Evolutionary conservation across 192 early-diverging fungal species (phyloP).

Genomic region (Gryganskiella cystojenkinii): DNA sequence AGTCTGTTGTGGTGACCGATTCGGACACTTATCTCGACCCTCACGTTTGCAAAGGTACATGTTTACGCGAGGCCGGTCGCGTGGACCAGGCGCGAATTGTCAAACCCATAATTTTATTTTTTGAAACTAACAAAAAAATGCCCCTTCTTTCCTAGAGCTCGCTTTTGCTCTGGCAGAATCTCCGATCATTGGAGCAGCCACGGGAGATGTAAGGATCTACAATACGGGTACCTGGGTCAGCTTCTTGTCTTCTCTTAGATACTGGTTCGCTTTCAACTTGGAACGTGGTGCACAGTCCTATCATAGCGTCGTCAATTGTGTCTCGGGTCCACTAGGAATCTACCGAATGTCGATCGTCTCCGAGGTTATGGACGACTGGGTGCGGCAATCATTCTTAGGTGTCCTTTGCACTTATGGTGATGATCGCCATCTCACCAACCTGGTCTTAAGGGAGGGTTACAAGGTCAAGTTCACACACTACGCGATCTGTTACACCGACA

Average conservation of each 20-base stretch:
- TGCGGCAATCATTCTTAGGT: conserved; percentile 64
- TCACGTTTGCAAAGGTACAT: conserved; percentile 46
- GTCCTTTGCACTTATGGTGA: conserved; percentile 73
- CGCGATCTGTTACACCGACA: conserved; percentile 70
- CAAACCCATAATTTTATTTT: background rate
- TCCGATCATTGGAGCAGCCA: conserved; percentile 63
- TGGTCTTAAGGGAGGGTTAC: conserved; percentile 57
- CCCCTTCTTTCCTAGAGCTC: conserved; percentile 43
- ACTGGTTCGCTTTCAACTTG: conserved; percentile 75
- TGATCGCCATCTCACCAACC: conserved; percentile 71
- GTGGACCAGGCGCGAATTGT: background rate
- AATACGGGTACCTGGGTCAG: conserved; percentile 65
- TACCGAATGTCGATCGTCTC: conserved; percentile 60
- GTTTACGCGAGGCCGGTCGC: background rate
- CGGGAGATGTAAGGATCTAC: conserved; percentile 61
- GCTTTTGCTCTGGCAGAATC: conserved; percentile 61
- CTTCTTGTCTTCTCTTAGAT: conserved; percentile 69
- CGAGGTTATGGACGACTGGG: conserved; percentile 67
- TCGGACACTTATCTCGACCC: conserved; percentile 71
- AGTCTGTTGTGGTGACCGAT: conserved; percentile 70
- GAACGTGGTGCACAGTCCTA: conserved; percentile 71
- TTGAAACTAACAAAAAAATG: background rate
- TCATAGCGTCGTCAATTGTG: conserved; percentile 68
- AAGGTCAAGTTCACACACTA: conserved; percentile 65
- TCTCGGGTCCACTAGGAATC: conserved; percentile 72